These are phyloP conservation scores for Fraxinus anomala DNA, from an alignment of 257 asterid genomes.

Conservation along the genomic window DNA sequence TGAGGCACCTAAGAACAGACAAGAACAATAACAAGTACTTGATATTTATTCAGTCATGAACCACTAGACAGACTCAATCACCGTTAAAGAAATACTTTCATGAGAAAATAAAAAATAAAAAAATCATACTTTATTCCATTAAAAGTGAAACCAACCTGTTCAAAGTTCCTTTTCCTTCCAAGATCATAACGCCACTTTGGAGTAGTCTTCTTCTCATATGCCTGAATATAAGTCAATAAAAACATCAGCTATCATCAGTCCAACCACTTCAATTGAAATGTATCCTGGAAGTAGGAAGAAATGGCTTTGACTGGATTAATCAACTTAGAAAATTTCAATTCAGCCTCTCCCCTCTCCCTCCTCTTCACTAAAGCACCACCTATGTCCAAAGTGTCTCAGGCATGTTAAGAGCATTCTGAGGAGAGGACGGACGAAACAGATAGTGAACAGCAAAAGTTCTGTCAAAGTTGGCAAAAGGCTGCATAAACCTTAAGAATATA, in stretches of 20 bases:
- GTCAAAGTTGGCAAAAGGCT: background rate
- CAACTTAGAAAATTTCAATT: background rate
- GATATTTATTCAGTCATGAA: background rate
- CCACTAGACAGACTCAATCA: background rate
- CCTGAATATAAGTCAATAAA: conserved; percentile 35
- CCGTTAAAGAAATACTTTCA: background rate
- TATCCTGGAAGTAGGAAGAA: background rate
- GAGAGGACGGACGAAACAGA: background rate
- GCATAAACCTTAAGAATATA: background rate
- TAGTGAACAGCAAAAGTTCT: background rate
- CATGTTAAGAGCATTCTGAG: background rate
- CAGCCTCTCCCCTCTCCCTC: background rate
- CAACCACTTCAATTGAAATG: background rate
- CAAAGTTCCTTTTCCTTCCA: conserved; percentile 60
- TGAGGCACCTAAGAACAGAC: background rate
- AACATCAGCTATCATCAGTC: conserved; percentile 11
- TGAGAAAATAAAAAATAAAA: background rate
- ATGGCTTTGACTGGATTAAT: background rate
- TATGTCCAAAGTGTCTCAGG: background rate
- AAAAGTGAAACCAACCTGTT: conserved; percentile 31
- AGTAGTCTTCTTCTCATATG: conserved; percentile 55
- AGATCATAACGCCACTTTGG: conserved; percentile 64
- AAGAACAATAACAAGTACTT: background rate
- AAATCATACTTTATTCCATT: background rate
- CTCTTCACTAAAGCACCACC: background rate